Evolutionary conservation across 371 early-diverging fungal genomes (phyloP), one percentile per base, ranked within the genome.

Genomic region (Syncephalastrum sp.): DNA sequence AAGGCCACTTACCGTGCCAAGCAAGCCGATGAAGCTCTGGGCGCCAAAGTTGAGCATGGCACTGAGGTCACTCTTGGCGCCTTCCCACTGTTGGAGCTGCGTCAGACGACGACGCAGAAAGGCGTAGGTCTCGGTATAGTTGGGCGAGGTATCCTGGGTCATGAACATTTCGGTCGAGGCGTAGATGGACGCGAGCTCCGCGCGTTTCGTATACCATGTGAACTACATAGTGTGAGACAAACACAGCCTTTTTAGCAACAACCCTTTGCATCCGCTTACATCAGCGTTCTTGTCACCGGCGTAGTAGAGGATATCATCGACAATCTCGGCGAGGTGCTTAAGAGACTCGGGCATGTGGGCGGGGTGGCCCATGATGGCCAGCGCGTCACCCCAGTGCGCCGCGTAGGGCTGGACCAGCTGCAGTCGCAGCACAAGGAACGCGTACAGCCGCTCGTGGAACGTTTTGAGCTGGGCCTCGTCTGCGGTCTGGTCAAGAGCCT

Each of bases 141-240:
- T 79, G 16, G 87, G 83, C 4, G 93, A 91, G 38, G 71, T 63
- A 65, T 95, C 96, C 60, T 89, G 88, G 8, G 90, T 89, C 94
- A 95, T 92, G 70, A 85, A 95, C 43, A 95, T 62, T 67, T 95
- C 96, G 0, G 94, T 86, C 0, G 93, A 82, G 10, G 93, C 79
- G 58, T 93, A 94, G 33, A 91, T 83, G 7, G 86, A 88, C 3
- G 92, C 90, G 46, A 94, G 79, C 7, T 86, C 75, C 19, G 85
- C 85, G 29, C 96, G 85, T 60, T 90, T 90, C 54, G 86, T 86
- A 68, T 95, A 94, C 91, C 92, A 95, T 67, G 91, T 89, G 71
- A 92, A 82, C 92, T 92, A 67, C 1, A 50, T 2, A 2, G 17
- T 29, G 33, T n/a, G 12, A 14, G 46, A 43, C 33, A 16, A 19